Conservation (phyloP, 495 filamentous ascomycete genomes). For the Pyrenula aspistea region DNA sequence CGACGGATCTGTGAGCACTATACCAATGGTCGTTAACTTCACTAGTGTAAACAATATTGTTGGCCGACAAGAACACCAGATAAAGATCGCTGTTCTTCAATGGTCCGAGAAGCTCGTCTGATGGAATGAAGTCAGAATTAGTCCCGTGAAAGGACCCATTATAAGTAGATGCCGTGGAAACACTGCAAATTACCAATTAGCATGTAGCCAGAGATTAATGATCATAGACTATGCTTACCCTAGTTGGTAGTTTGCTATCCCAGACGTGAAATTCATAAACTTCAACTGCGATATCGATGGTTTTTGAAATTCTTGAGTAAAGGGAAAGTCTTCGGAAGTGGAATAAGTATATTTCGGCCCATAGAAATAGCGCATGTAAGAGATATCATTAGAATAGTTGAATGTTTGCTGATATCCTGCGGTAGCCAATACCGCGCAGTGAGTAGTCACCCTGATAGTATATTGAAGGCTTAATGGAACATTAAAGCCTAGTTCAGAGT, state of each 20-base stretch:
- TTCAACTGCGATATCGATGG: neutral
- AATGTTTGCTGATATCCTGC: neutral
- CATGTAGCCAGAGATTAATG: neutral
- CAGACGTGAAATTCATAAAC: neutral
- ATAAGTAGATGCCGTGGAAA: neutral
- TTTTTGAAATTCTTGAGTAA: neutral
- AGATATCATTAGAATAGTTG: constrained; percentile 1
- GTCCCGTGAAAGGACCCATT: neutral
- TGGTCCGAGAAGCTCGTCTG: neutral
- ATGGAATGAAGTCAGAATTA: neutral
- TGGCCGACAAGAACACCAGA: neutral
- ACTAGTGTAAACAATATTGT: neutral
- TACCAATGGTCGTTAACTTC: neutral
- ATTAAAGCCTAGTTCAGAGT: constrained; percentile 8
- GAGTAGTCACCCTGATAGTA: neutral
- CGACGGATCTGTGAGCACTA: neutral
- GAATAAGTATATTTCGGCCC: neutral
- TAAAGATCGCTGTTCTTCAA: neutral
- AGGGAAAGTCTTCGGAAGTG: neutral
- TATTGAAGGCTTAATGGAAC: neutral
- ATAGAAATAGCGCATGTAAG: constrained; percentile 5
- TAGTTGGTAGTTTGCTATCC: neutral
- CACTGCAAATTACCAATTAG: neutral
- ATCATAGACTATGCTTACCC: neutral
- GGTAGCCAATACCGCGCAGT: constrained; percentile 4